Conservation (phyloP, 108 stramenopile species). For the Ochromonas danica region DNA sequence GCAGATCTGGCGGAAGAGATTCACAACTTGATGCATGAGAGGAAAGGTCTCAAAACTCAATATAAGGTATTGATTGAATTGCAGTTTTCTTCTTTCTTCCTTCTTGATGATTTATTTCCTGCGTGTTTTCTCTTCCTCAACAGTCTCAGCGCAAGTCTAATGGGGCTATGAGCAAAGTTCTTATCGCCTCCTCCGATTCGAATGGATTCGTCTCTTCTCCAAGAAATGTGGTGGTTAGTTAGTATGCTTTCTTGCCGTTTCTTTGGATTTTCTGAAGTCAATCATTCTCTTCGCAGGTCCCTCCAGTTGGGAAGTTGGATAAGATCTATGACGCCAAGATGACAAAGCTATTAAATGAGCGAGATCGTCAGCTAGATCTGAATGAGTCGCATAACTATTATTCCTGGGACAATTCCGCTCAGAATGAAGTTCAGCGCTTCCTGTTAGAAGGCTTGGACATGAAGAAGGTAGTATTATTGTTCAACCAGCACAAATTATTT, state of each 20-base stretch:
- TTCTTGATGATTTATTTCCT: background rate
- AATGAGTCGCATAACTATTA: background rate
- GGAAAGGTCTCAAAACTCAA: background rate
- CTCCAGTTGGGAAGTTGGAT: background rate
- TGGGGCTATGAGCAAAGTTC: background rate
- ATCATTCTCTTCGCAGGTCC: background rate
- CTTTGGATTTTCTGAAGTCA: background rate
- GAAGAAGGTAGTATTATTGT: background rate
- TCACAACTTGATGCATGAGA: background rate
- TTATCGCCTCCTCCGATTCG: background rate
- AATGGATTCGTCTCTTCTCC: background rate
- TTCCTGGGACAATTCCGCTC: background rate
- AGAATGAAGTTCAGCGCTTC: background rate
- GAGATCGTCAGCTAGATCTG: background rate
- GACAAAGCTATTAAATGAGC: background rate
- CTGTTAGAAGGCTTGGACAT: background rate
- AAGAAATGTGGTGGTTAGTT: background rate
- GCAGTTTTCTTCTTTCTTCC: background rate
- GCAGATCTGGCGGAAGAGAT: constrained; percentile 4
- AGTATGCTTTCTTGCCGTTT: background rate
- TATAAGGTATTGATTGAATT: background rate
- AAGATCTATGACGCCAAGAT: constrained; percentile 4
- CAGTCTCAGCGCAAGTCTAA: background rate
- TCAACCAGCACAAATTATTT: background rate
- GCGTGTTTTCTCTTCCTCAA: background rate